These are phyloP conservation scores for Cylindrotheca closterium DNA, from an alignment of 108 stramenopile genomes.

Conservation along the genomic window DNA sequence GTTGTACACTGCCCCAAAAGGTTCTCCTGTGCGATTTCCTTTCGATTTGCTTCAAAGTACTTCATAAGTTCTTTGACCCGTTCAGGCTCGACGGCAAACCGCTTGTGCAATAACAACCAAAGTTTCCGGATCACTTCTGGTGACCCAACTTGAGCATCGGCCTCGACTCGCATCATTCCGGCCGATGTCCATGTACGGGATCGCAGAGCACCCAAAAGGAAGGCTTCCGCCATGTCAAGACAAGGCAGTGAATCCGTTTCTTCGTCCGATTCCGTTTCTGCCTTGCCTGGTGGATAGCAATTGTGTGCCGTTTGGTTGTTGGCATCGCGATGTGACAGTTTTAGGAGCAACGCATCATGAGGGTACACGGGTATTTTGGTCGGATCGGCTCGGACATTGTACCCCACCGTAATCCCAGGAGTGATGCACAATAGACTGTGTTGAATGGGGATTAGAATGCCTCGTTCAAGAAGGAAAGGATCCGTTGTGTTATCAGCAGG, in stretches of 20 bases:
- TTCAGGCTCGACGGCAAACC: constrained; percentile 12
- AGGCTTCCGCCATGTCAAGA: constrained; percentile 47
- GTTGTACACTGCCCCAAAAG: constrained; percentile 54
- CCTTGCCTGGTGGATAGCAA: constrained; percentile 25
- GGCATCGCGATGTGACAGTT: constrained; percentile 7
- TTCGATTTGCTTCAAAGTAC: constrained; percentile 11
- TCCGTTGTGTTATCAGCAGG: constrained; percentile 9
- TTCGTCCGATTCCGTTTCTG: not conserved
- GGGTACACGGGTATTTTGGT: constrained; percentile 50
- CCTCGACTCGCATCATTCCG: constrained; percentile 68
- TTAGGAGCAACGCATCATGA: constrained; percentile 38
- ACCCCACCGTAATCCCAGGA: constrained; percentile 77
- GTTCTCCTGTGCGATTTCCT: constrained; percentile 50
- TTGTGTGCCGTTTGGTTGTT: constrained; percentile 6
- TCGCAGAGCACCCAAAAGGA: constrained; percentile 62
- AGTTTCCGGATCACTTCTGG: constrained; percentile 7
- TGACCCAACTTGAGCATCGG: not conserved
- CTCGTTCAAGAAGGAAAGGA: constrained; percentile 3
- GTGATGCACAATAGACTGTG: constrained; percentile 66
- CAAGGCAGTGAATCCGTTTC: constrained; percentile 32
- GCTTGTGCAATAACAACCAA: constrained; percentile 19
- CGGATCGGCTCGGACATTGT: constrained; percentile 51
- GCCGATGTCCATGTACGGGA: constrained; percentile 78
- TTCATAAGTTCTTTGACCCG: constrained; percentile 24
- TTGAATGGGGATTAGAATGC: constrained; percentile 31